These are phyloP conservation scores for Platanthera guangdongensis DNA, from an alignment of 106 monocot species.

Conservation along the genomic window DNA sequence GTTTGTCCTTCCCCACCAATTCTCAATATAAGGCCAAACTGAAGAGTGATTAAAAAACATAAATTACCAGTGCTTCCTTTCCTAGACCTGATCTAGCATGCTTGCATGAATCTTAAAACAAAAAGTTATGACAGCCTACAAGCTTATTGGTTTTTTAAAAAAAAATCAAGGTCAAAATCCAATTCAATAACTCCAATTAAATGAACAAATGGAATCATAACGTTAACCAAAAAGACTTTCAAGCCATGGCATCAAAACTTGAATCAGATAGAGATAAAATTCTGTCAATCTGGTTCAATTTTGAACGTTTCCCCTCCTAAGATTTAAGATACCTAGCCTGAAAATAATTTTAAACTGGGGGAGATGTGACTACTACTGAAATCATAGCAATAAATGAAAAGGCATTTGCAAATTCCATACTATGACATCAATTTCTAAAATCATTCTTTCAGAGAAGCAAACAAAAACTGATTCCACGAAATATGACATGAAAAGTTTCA, in stretches of 20 bases:
- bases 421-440: neutral
- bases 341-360: too few species aligned
- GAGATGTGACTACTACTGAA: neutral
- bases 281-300: too few species aligned
- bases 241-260: too few species aligned
- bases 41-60: neutral
- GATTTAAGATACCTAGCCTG: too few species aligned
- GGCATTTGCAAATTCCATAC: neutral
- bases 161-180: neutral
- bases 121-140: neutral
- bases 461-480: neutral
- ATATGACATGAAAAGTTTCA: neutral
- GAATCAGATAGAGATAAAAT: too few species aligned
- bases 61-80: neutral
- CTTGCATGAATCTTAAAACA: neutral
- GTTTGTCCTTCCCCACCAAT: too few species aligned
- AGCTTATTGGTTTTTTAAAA: neutral
- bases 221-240: too few species aligned
- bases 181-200: slow-evolving; percentile 1
- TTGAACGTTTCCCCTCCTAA: too few species aligned
- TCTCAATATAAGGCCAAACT: too few species aligned
- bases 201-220: neutral
- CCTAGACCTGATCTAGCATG: neutral
- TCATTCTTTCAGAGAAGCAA: neutral
- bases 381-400: neutral